Base-by-base conservation (phyloP, 1,284 basidiomycete species). In the Coriolopsis trogii region DNA sequence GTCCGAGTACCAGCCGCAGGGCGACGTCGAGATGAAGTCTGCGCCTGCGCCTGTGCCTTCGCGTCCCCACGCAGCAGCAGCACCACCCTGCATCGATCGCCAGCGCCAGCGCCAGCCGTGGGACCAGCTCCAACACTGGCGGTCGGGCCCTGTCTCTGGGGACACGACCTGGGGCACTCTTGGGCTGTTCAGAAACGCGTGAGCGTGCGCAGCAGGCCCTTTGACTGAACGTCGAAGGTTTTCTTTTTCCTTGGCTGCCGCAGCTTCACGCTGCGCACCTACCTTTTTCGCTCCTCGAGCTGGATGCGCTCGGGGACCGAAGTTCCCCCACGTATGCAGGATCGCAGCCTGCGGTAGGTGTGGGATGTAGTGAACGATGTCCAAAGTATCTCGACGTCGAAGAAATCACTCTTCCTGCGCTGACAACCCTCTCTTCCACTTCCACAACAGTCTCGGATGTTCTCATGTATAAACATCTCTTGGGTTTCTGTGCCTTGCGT, bases 91-190 rank as follows among this genome's bases (percentile, higher is more conserved):
- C 28, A 5, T 13, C 29, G 37, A n/a, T 20, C 10, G 28, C 12
- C 24, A 12, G 26, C 25, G 23, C n/a, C 28, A 38, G 24, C n/a
- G 4, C 34, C 36, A 26, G 25, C 46, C 46, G 33, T 51, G 42
- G 46, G 43, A 45, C 37, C 37, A 28, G 40, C 25, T 33, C 21
- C 44, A 49, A 43, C 23, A 28, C 25, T 49, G 46, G 46, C 43
- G 28, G 43, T 48, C 49, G 21, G 33, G n/a, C n/a, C 15, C 34
- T 26, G 18, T 52, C 26, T 41, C 51, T 4, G 28, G 30, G 20
- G 41, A 36, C 18, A 41, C 40, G 45, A 47, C 45, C 18, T 57
- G 51, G 53, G 56, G 53, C 16, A 36, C 39, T 9, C 24, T 46
- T 5, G 53, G 53, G 37, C 41, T 58, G 21, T 54, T 51, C 43